These are phyloP conservation scores for Carallia pectinifolia DNA, from an alignment of 345 rosid species.

Conservation along the genomic window DNA sequence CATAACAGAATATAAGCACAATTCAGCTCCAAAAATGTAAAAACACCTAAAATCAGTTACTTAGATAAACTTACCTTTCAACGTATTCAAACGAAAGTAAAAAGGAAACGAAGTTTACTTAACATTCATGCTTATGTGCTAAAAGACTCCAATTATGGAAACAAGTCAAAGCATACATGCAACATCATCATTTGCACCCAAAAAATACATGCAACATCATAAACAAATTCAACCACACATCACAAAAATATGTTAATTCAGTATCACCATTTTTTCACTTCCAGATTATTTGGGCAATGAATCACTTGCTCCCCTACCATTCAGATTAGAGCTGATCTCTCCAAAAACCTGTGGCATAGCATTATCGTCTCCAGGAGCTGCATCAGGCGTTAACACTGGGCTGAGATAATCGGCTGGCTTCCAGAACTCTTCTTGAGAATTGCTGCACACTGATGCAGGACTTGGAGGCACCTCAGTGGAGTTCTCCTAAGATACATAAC, in stretches of 20 bases:
- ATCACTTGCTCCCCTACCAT: constrained; percentile 42
- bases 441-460: constrained; percentile 88
- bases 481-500: constrained; percentile 57
- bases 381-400: constrained; percentile 65
- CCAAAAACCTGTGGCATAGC: constrained; percentile 51
- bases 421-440: constrained; percentile 73
- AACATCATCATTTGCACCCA: background rate
- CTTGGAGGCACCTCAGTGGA: constrained; percentile 97
- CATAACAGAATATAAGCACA: too few species aligned
- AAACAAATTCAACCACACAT: too few species aligned
- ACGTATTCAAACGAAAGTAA: background rate
- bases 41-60: too few species aligned
- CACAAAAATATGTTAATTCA: too few species aligned
- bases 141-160: background rate
- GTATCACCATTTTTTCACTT: too few species aligned
- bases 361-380: constrained; percentile 45
- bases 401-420: constrained; percentile 58
- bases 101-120: background rate
- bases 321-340: constrained; percentile 67
- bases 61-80: background rate
- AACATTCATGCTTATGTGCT: background rate
- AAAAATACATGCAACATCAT: background rate
- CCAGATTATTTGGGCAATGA: too few species aligned
- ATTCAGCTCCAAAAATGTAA: too few species aligned
- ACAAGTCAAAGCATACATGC: background rate